phyloP scores from a whole-genome alignment of 2,329 filamentous ascomycete species.

The Cryphonectria naterciae region DNA sequence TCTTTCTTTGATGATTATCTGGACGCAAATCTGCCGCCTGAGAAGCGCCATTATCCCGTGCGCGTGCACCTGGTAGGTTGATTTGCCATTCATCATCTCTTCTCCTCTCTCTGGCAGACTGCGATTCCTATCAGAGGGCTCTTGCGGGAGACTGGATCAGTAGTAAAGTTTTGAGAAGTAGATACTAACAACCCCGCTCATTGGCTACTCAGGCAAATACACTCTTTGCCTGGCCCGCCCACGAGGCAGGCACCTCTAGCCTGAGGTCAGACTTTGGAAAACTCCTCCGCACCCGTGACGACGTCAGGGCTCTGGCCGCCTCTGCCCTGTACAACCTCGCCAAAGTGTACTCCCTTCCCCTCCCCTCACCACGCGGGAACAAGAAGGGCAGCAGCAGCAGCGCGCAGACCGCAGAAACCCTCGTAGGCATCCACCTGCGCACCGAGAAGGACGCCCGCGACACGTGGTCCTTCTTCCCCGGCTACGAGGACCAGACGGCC shows the following conservation, averaged over 20 bases:
- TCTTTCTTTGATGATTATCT: slow-evolving; percentile 35
- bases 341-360: slow-evolving; percentile 31
- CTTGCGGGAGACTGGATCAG: too few relatives aligned
- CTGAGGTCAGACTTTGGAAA: slow-evolving; percentile 44
- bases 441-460: slow-evolving; percentile 39
- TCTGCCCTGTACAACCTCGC: slow-evolving; percentile 41
- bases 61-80: slow-evolving; percentile 37
- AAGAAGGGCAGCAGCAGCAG: background rate
- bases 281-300: slow-evolving; percentile 42
- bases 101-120: too few relatives aligned
- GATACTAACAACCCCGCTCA: background rate
- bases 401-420: slow-evolving; percentile 33
- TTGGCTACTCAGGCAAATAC: slow-evolving; percentile 18
- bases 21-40: slow-evolving; percentile 34
- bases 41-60: slow-evolving; percentile 38
- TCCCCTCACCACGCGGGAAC: slow-evolving; percentile 32
- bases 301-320: slow-evolving; percentile 41
- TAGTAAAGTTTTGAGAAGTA: too few relatives aligned
- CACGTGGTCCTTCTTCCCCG: slow-evolving; percentile 32
- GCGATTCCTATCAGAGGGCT: too few relatives aligned
- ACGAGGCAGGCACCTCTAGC: slow-evolving; percentile 33
- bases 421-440: slow-evolving; percentile 43
- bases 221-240: slow-evolving; percentile 39
- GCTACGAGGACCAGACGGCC: slow-evolving; percentile 40
- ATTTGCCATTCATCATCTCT: background rate